A percentile compares a stretch with the other conserved stretches of the same genome.
phyloP scores from a whole-genome alignment of 2,329 filamentous ascomycete genomes.

The Alternaria conjuncta region DNA sequence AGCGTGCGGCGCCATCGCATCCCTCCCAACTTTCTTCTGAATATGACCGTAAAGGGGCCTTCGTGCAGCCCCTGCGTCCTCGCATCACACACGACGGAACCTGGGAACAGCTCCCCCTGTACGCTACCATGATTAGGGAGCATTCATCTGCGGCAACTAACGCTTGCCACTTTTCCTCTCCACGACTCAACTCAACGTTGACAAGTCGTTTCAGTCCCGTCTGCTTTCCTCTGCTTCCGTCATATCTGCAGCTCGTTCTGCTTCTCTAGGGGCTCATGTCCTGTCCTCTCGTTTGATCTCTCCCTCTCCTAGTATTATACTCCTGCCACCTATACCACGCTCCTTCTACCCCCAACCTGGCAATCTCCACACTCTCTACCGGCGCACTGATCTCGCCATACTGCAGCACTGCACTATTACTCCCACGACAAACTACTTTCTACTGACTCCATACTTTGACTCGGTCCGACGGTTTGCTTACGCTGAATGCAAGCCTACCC shows the following conservation, averaged over 20 bases:
- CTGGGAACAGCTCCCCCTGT: constrained; percentile 36
- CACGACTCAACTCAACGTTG: constrained; percentile 35
- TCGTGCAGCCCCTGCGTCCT: constrained; percentile 32
- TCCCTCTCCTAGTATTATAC: constrained; percentile 34
- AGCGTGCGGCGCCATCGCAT: constrained; percentile 29
- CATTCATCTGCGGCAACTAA: constrained; percentile 34
- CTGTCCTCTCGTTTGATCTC: constrained; percentile 48
- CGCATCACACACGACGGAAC: constrained; percentile 35
- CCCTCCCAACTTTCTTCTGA: constrained; percentile 27
- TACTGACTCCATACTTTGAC: constrained; percentile 6
- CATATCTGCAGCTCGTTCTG: constrained; percentile 32
- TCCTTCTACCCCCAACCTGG: constrained; percentile 29
- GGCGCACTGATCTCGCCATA: constrained; percentile 22
- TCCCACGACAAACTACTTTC: not conserved
- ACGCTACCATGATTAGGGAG: constrained; percentile 29
- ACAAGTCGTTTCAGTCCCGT: constrained; percentile 40
- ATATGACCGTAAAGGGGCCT: constrained; percentile 36
- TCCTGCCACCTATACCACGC: constrained; percentile 31
- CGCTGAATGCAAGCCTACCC: constrained; percentile 12
- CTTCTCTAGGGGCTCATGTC: constrained; percentile 34
- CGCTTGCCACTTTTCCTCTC: constrained; percentile 34
- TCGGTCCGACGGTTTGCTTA: constrained; percentile 5
- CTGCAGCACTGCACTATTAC: not conserved
- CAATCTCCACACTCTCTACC: constrained; percentile 19
- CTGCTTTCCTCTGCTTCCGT: constrained; percentile 25